Percentiles rank a stretch among this genome's conserved stretches.
Conservation (phyloP, 257 asterid species). For the Capsicum chinense region DNA sequence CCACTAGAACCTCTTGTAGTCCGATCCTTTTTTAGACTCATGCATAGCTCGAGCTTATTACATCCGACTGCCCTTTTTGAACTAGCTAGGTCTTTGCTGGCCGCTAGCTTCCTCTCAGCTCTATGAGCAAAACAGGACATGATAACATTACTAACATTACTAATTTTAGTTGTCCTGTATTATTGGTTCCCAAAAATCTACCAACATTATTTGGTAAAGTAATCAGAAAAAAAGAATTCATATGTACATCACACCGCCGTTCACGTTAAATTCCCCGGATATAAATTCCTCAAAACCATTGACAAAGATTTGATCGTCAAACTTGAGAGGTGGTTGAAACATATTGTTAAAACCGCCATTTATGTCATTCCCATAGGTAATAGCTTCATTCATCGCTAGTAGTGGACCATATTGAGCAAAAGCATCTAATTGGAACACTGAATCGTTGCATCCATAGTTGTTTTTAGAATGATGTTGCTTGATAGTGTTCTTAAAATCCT, state of each 20-base stretch:
- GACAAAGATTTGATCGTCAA: slow-evolving; percentile 51
- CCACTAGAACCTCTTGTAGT: not conserved
- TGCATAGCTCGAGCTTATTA: too few species aligned
- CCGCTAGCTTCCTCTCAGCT: not conserved
- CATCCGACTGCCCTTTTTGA: too few species aligned
- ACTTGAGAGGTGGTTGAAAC: slow-evolving; percentile 46
- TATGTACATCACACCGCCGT: slow-evolving; percentile 39
- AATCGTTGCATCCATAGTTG: slow-evolving; percentile 24
- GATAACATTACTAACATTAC: not conserved
- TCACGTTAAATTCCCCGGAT: slow-evolving; percentile 45
- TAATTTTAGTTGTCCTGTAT: not conserved
- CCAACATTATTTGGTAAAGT: slow-evolving; percentile 16
- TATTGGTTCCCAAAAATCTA: not conserved
- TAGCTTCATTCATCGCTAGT: slow-evolving; percentile 38
- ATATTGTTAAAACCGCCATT: slow-evolving; percentile 31
- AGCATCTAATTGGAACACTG: slow-evolving; percentile 42
- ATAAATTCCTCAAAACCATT: slow-evolving; percentile 44
- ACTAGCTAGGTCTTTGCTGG: not conserved
- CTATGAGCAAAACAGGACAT: not conserved
- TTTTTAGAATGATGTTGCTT: slow-evolving; percentile 24
- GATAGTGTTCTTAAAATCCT: not conserved
- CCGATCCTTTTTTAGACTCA: too few species aligned
- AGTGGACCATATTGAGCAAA: slow-evolving; percentile 31
- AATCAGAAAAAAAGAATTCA: slow-evolving; percentile 28
- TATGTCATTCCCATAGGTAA: slow-evolving; percentile 33